phyloP scores from a whole-genome alignment of 768 basidiomycete genomes.

The Russula emetica region DNA sequence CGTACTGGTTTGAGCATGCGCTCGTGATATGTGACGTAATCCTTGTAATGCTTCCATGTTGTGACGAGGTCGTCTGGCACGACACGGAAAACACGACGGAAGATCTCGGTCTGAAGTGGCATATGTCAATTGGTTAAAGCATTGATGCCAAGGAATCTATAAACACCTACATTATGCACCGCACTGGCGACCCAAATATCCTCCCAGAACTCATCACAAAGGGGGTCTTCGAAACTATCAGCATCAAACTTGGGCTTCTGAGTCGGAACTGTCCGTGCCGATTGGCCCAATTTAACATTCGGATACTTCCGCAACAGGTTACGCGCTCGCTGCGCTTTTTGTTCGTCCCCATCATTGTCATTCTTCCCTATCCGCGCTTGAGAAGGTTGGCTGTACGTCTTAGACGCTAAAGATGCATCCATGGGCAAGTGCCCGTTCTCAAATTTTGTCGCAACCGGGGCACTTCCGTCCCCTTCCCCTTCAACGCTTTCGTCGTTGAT shows the following conservation, averaged over 20 bases:
- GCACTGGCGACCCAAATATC: constrained; percentile 85
- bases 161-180: constrained; percentile 69
- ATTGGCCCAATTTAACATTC: constrained; percentile 47
- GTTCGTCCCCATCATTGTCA: constrained; percentile 48
- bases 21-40: constrained; percentile 74
- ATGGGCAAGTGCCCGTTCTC: constrained; percentile 51
- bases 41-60: constrained; percentile 95
- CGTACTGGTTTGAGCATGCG: constrained; percentile 64
- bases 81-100: constrained; percentile 89
- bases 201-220: constrained; percentile 85
- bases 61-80: constrained; percentile 89
- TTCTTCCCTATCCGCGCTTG: constrained; percentile 43
- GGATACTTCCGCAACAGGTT: constrained; percentile 53
- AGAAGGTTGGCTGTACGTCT: constrained; percentile 46
- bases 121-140: constrained; percentile 1
- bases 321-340: constrained; percentile 46
- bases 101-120: constrained; percentile 78
- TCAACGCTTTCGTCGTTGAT: constrained; percentile 11
- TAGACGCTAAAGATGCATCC: constrained; percentile 42
- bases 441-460: constrained; percentile 36
- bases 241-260: constrained; percentile 70
- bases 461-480: constrained; percentile 15
- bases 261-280: constrained; percentile 59
- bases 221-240: constrained; percentile 82
- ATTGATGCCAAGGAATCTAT: neutral